These are phyloP conservation scores for Galeopsis tetrahit DNA, from an alignment of 257 asterid species.

Conservation along the genomic window DNA sequence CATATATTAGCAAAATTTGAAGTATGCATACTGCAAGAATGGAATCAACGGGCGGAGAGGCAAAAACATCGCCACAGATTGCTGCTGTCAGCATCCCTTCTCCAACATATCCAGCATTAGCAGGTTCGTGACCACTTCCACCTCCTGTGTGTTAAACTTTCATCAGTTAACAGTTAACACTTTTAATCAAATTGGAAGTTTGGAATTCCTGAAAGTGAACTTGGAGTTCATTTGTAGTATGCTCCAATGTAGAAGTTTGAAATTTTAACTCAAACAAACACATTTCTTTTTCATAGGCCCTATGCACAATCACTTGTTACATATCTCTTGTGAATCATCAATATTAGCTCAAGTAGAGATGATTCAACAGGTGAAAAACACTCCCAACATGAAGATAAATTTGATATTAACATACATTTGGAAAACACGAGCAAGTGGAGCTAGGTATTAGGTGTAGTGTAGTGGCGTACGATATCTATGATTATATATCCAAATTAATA, in stretches of 20 bases:
- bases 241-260: conserved; percentile 11
- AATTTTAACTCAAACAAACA: conserved; percentile 8
- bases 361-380: conserved; percentile 18
- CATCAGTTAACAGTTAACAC: conserved; percentile 30
- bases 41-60: conserved; percentile 91
- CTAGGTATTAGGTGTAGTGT: neutral
- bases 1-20: conserved; percentile 29
- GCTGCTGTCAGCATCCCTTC: conserved; percentile 99
- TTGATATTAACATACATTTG: conserved; percentile 2
- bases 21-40: conserved; percentile 84
- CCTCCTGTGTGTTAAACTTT: conserved; percentile 66
- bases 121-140: conserved; percentile 99
- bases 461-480: neutral
- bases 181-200: conserved; percentile 30
- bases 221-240: conserved; percentile 2
- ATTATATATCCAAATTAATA: neutral
- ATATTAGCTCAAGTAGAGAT: neutral
- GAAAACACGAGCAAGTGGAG: conserved; percentile 20
- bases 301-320: conserved; percentile 21
- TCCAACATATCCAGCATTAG: conserved; percentile 99
- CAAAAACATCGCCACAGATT: conserved; percentile 95
- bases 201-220: conserved; percentile 4
- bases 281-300: neutral
- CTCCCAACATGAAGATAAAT: conserved; percentile 13
- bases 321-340: conserved; percentile 7